A percentile compares a stretch with the other conserved stretches of the same genome.
Evolutionary conservation across 257 asterid genomes (phyloP).

Genomic region (Asclepias syriaca): DNA sequence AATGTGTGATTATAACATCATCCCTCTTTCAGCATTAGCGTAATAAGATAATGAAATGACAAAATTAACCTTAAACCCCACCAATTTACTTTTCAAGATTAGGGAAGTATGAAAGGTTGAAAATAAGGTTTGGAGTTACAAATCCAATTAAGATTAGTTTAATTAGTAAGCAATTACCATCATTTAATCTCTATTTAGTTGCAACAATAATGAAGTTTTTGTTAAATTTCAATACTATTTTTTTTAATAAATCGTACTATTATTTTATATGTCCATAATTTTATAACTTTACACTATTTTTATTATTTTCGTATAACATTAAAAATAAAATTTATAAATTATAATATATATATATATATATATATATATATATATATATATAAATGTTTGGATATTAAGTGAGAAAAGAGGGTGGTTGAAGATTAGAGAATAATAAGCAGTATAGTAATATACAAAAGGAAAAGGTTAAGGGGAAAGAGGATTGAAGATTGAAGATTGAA

Average conservation of each 20-base stretch:
- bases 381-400: background rate
- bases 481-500: background rate
- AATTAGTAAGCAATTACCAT: too few species aligned
- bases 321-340: too few species aligned
- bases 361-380: background rate
- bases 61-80: background rate
- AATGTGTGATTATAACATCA: background rate
- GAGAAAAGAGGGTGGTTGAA: background rate
- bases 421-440: slow-evolving; percentile 22
- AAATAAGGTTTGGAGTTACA: background rate
- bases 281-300: too few species aligned
- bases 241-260: too few species aligned
- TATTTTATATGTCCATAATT: too few species aligned
- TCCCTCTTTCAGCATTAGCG: background rate
- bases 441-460: slow-evolving; percentile 22
- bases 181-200: too few species aligned
- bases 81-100: background rate
- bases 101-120: slow-evolving; percentile 3
- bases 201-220: too few species aligned
- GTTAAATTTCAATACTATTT: too few species aligned
- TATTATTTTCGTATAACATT: too few species aligned
- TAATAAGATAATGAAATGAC: slow-evolving; percentile 3
- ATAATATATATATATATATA: too few species aligned
- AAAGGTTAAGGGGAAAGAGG: slow-evolving; percentile 19
- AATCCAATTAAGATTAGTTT: too few species aligned